Evolutionary conservation across 148 eudicot species (phyloP).

Genomic region (Cornus florida): DNA sequence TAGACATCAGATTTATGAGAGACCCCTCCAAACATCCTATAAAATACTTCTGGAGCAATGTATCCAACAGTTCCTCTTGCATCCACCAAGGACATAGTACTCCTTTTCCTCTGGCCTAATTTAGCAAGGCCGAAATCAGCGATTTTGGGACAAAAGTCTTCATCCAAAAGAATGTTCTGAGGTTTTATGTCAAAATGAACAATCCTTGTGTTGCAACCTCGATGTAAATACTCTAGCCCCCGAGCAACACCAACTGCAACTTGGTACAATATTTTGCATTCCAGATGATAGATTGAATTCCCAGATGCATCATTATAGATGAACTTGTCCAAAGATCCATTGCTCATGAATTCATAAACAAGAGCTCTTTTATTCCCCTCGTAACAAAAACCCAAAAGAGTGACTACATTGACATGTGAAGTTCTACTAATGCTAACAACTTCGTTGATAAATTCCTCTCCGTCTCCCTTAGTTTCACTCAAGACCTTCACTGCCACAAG

Average conservation of each 20-base stretch:
- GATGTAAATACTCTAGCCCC: conserved; percentile 47
- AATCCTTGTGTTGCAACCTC: conserved; percentile 38
- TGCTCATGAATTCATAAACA: background rate
- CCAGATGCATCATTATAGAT: background rate
- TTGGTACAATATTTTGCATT: conserved; percentile 18
- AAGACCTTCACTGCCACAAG: conserved; percentile 11
- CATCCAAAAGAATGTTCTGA: conserved; percentile 39
- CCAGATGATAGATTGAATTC: conserved; percentile 3
- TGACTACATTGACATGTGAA: conserved; percentile 5
- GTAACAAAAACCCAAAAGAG: background rate
- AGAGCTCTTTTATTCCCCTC: conserved; percentile 1
- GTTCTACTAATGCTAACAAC: background rate
- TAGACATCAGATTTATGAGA: conserved; percentile 7
- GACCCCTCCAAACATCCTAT: background rate
- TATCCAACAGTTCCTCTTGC: conserved; percentile 31
- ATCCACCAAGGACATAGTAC: conserved; percentile 20
- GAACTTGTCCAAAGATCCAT: conserved; percentile 6
- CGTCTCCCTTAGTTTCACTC: background rate
- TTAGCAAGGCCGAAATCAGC: conserved; percentile 38
- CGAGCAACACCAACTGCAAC: conserved; percentile 41
- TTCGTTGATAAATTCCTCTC: background rate
- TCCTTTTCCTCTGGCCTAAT: conserved; percentile 12
- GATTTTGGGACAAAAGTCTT: conserved; percentile 28
- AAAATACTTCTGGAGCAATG: conserved; percentile 15
- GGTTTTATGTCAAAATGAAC: conserved; percentile 48